Evolutionary conservation across 208 protist genomes (phyloP).

Genomic region (Acanthamoeba lenticulata): DNA sequence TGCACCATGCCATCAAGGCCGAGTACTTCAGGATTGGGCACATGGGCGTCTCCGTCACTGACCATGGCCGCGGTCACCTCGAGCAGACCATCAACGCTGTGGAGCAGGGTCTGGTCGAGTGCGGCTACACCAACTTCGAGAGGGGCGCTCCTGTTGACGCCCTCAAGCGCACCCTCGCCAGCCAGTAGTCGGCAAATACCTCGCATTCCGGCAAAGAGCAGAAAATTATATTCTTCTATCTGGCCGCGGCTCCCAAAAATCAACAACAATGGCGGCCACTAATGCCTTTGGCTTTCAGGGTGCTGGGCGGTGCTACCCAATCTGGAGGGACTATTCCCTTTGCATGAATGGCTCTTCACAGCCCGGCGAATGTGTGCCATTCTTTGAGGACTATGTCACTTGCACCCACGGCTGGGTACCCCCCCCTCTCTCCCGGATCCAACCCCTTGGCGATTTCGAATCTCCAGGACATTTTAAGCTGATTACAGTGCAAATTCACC

Average conservation of each 20-base stretch:
- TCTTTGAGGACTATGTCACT: neutral
- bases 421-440: neutral
- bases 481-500: too few relatives aligned
- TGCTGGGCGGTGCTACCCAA: neutral
- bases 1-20: conserved; percentile 66
- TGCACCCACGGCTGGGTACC: neutral
- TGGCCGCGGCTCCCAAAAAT: too few relatives aligned
- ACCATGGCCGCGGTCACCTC: neutral
- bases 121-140: conserved; percentile 37
- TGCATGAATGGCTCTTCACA: neutral
- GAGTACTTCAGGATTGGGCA: conserved; percentile 74
- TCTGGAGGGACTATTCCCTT: neutral
- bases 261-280: too few relatives aligned
- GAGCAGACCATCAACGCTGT: conserved; percentile 9
- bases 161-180: neutral
- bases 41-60: conserved; percentile 41
- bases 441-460: too few relatives aligned
- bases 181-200: neutral
- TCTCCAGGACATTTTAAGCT: too few relatives aligned
- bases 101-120: neutral
- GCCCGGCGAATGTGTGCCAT: neutral
- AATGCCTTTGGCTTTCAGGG: neutral
- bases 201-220: too few relatives aligned
- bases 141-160: neutral
- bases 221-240: too few relatives aligned